Evolutionary conservation across 2,329 filamentous ascomycete genomes (phyloP), one percentile per base, ranked within the genome.

Genomic region (Aureobasidium sp.): DNA sequence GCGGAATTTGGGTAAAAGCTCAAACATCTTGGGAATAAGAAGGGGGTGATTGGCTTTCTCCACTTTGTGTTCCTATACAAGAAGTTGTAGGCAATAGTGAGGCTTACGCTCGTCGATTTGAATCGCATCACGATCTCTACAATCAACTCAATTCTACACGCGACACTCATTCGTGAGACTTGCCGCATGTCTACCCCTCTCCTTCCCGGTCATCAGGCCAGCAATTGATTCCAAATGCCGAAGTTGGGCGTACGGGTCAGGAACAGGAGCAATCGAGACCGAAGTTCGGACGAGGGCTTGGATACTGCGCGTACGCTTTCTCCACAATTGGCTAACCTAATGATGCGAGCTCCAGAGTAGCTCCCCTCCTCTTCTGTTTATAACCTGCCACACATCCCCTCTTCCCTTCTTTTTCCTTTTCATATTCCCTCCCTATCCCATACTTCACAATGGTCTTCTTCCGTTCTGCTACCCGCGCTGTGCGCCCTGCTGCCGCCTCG

Each of bases 391-490:
- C 57, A 24, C 57, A 43, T 52, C 57, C 46, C 36, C 37, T 20
- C 37, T 36, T 26, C 27, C n/a, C n/a, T 24, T 51, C 20, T 26
- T 20, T 43, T 29, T 44, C 44, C 27, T 27, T 34, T 5, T 50
- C 47, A 50, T 50, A 50, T 51, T 20, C 43, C 26, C 29, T 46
- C 24, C 24, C 15, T 27, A 26, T 5, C 43, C 36, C 34, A 48
- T 17, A 46, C 36, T 36, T 74, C 74, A 84, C 73, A 69, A 81
- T 81, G 70, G 80, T 79, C 87, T 85, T 88, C 82, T 73, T 82
- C 73, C 82, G 84, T 74, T 83, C 83, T 71, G 77, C 83, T 72
- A 77, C 83, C 64, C 81, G 83, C 74, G 78, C 84, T 65, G 78
- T 78, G 69, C 82, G 82, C 67, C 81, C 81, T 69, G 77, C 80